Evolutionary conservation across 495 filamentous ascomycete species (phyloP), one percentile per base, ranked within the genome.

Genomic region (Daldinia grandis): DNA sequence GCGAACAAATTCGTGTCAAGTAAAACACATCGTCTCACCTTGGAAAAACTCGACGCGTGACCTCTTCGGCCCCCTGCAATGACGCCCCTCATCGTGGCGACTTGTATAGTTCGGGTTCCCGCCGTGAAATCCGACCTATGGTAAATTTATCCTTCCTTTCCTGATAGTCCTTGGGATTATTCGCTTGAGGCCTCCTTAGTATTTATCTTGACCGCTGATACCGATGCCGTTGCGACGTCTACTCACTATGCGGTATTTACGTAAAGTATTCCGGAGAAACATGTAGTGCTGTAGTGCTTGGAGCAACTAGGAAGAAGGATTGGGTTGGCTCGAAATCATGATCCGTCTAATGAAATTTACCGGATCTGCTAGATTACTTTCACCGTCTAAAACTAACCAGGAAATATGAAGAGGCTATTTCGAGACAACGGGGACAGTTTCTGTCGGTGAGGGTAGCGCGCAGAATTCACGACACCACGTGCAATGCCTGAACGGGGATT

Each of bases 11-110:
- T 56, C 25, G 60, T 1, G 10, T 58, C 21, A 8, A 35, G 35
- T 50, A 55, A 64, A 62, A 62, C 30, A n/a, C 24, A 56, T 57
- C 69, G 8, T 57, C 54, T 64, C 63, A 79, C 78, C 77, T 76
- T 79, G 67, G 74, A 78, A 71, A 80, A 80, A 70, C 69, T 78
- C 73, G 72, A 79, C 30, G 76, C 74, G 42, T 81, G 73, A 37
- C 54, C 69, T 12, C 66, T 66, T 71, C 62, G 75, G 69, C 68
- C 74, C 62, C 66, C 77, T 68, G 79, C 77, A 24, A 75, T 62
- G 54, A 80, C 76, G 47, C 77, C 76, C 64, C 64, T 75, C 79
- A 78, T 81, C 10, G 25, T 74, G 58, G 62, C 58, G 30, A 27
- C 58, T 59, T 21, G 62, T 57, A 58, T 15, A 58, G 53, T 28